Evolutionary conservation across 2,329 filamentous ascomycete genomes (phyloP), one percentile per base, ranked within the genome.

Genomic region (Curvularia hawaiiensis): DNA sequence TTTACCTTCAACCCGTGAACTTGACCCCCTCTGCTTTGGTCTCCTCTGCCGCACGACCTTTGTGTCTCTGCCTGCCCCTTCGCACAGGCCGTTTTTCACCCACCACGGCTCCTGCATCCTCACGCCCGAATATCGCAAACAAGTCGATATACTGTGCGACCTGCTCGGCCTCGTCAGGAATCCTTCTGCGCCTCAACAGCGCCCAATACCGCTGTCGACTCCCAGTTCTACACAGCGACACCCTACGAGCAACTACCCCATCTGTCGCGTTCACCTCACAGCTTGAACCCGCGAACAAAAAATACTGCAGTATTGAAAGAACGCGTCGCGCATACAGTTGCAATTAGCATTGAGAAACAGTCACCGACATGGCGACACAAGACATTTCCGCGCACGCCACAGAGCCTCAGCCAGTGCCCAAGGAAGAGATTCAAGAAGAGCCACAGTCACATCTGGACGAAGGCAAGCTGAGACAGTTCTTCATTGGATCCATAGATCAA

Each of bases 401-500:
- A 39, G 63, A 75, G 50, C 66, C 69, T 31, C 71, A 76, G 50
- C 73, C 74, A 18, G 62, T 72, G 31, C 70, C 74, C 45, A 75
- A 75, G 56, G 65, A 74, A 54, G 58, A 72, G 48, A 46, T 66
- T 9, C 53, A 46, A 46, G 60, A 70, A 52, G 58, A 52, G n/a
- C 53, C 63, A 16, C 51, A 65, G n/a, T 65, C 62, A 10, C 64
- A 69, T 35, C 64, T 75, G 24, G 69, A 75, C 48, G 73, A 75
- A 53, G 59, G 68, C 40, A 75, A 72, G 53, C 52, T 74, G 53
- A 75, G 79, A 40, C 78, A 88, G 55, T 85, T 85, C 78, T 96
- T 91, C 70, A 88, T 96, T 59, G 92, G 92, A 59, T 91, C 90
- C 66, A 93, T 97, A 73, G 92, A 97, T 73, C 91, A 96, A 71